These are phyloP conservation scores for Agastache rugosa DNA, from an alignment of 257 asterid genomes.

Conservation along the genomic window DNA sequence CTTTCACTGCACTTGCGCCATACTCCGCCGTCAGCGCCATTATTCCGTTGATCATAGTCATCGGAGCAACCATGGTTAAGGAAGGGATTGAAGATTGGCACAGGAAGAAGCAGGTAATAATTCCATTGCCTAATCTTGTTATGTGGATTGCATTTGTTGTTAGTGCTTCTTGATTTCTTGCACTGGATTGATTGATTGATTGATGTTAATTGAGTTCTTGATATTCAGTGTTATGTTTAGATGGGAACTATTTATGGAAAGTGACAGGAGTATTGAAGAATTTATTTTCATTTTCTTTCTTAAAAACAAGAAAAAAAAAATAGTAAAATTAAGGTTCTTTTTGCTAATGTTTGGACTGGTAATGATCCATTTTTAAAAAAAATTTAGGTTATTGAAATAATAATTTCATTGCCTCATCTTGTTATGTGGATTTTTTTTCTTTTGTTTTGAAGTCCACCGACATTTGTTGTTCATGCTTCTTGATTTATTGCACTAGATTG, in stretches of 20 bases:
- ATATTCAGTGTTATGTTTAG: constrained; percentile 1
- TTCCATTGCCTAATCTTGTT: constrained; percentile 9
- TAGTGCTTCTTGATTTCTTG: neutral
- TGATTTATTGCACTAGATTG: neutral
- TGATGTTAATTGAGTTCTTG: neutral
- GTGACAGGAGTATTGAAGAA: neutral
- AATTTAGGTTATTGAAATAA: constrained; percentile 50
- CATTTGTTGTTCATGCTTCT: neutral
- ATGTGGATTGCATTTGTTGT: neutral
- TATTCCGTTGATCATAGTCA: constrained; percentile 66
- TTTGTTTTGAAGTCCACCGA: neutral
- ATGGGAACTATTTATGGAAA: constrained; percentile 21
- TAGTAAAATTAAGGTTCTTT: neutral
- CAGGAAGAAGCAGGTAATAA: constrained; percentile 70
- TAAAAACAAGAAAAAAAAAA: neutral
- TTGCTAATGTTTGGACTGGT: too few relatives aligned
- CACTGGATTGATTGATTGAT: neutral
- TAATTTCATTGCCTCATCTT: constrained; percentile 20
- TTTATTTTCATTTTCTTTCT: neutral
- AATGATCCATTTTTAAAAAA: too few relatives aligned
- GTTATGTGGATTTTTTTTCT: neutral
- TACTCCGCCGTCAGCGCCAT: constrained; percentile 73
- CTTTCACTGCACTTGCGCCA: constrained; percentile 81
- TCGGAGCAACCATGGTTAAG: constrained; percentile 82
- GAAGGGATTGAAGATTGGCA: constrained; percentile 90